These are phyloP conservation scores for Aspergillus amoenus DNA, from an alignment of 2,329 filamentous ascomycete species.

Conservation along the genomic window DNA sequence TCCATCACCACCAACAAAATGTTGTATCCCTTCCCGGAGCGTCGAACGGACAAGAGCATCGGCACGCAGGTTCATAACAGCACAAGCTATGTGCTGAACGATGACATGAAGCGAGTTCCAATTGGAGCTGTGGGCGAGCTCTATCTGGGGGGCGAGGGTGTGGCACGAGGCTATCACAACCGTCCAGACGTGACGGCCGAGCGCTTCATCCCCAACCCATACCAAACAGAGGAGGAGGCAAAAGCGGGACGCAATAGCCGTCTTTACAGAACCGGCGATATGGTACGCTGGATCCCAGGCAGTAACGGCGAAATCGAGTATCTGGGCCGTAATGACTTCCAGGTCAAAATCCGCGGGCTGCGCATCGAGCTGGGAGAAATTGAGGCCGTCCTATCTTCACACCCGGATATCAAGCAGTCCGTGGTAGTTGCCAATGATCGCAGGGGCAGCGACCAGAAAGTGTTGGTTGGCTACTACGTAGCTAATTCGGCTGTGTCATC, in stretches of 20 bases:
- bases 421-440: neutral
- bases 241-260: neutral
- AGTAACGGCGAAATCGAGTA: slow-evolving; percentile 70
- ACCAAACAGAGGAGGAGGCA: neutral
- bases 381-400: slow-evolving; percentile 47
- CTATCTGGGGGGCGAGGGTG: slow-evolving; percentile 65
- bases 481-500: neutral
- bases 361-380: slow-evolving; percentile 83
- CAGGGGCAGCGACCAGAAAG: neutral
- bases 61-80: neutral
- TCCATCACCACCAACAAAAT: neutral
- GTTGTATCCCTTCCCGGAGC: neutral
- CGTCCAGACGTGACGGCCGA: neutral
- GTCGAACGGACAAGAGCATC: neutral
- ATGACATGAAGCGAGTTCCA: slow-evolving; percentile 33
- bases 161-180: slow-evolving; percentile 53
- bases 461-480: neutral
- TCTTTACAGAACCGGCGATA: slow-evolving; percentile 48
- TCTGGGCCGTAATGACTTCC: slow-evolving; percentile 76
- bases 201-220: neutral
- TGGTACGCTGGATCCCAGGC: slow-evolving; percentile 43
- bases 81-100: neutral
- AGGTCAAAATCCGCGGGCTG: slow-evolving; percentile 82
- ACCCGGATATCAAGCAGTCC: neutral
- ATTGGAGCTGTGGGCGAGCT: slow-evolving; percentile 73